These are phyloP conservation scores for Sinapis alba DNA, from an alignment of 441 rosid genomes.

Conservation along the genomic window DNA sequence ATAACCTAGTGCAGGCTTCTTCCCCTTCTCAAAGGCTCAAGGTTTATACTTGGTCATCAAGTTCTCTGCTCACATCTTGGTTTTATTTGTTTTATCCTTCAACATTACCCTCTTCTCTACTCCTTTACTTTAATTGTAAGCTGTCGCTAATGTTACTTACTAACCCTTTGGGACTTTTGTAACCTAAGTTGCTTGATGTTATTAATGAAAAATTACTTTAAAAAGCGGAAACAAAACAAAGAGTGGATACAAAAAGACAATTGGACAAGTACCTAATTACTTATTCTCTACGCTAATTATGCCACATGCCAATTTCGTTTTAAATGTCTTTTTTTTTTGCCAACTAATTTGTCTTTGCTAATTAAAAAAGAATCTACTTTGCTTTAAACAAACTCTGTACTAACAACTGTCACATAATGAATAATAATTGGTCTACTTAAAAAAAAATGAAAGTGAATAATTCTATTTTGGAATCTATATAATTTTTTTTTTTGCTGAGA, in stretches of 20 bases:
- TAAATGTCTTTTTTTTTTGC: neutral
- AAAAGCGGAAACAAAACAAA: neutral
- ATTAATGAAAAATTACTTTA: neutral
- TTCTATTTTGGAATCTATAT: slow-evolving; percentile 3
- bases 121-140: neutral
- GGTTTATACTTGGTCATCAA: too few relatives aligned
- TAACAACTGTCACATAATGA: neutral
- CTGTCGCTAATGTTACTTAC: too few relatives aligned
- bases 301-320: neutral
- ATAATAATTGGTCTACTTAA: neutral
- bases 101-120: neutral
- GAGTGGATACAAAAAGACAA: neutral
- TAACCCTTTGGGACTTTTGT: too few relatives aligned
- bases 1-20: too few relatives aligned
- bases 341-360: neutral
- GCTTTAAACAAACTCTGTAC: neutral
- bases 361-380: neutral
- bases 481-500: neutral
- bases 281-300: neutral
- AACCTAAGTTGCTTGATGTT: neutral
- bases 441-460: neutral
- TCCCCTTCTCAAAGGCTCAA: too few relatives aligned
- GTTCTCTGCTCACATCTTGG: too few relatives aligned
- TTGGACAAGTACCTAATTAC: neutral
- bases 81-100: too few relatives aligned